Base-by-base conservation (phyloP, 2,329 filamentous ascomycete genomes). In the Ceratocystis smalleyi region DNA sequence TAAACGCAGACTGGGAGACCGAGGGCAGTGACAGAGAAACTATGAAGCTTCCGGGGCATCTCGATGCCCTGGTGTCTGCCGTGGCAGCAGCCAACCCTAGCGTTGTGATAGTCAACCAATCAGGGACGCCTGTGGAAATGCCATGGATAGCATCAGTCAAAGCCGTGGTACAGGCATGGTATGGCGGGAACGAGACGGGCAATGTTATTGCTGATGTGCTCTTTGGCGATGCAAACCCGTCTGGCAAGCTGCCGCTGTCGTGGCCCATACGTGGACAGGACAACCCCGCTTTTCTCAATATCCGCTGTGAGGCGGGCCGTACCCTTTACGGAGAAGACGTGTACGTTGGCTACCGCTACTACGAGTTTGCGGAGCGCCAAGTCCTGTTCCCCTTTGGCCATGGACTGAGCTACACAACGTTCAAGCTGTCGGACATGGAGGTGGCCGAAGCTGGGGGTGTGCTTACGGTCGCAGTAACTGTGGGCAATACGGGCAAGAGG, bases 101-200 rank as follows among this genome's bases (percentile, higher is more conserved):
- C 64, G 85, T 86, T 1, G 82, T 83, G 0, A 82, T 94, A 1
- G 85, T 91, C 1, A 83, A 89, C 71, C 88, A 91, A 69, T 89
- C 86, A 0, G 89, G 88, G 43, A 89, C 87, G 0, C 88, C 88
- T 0, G 81, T 88, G 27, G 78, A 81, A 64, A 86, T 90, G 84
- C 85, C 86, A 0, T 89, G 85, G 85, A 77, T 82, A 1, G 71
- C 76, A 17, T 73, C 78, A 40, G 66, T 68, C 51, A 66, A 66
- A 27, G 82, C 84, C 1, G 76, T 91, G 1, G 71, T 91, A 1
- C 87, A 92, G 70, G 88, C 88, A 6, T 94, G 88, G 88, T 94
- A 91, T 70, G 87, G 88, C 67, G 89, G 89, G n/a, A 89, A 94
- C 70, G 89, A 94, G 75, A 87, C 86, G 4, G 89, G 89, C 5